Base-by-base conservation (phyloP, 352 stramenopile species). In the Globisporangium barbulae region DNA sequence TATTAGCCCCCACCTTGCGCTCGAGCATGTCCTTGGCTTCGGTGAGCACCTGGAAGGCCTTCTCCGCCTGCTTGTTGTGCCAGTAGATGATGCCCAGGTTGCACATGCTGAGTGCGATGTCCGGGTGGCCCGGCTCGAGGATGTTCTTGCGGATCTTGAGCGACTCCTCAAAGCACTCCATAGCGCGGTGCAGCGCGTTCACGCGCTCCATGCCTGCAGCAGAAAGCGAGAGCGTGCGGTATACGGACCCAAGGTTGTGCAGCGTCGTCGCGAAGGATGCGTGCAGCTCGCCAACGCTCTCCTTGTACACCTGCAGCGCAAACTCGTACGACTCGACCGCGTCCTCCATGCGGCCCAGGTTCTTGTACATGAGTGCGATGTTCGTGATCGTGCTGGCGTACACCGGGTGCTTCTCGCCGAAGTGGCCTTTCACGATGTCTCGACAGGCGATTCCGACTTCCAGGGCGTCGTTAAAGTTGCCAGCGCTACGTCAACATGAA, bases 351-450 rank as follows among this genome's bases (percentile, higher is more conserved):
- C 89, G 76, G 9, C 84, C 85, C 66, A 90, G 41, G 66, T 89
- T 93, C 75, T 94, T 94, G 73, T 94, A 88, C 84, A 94, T 93
- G 54, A 94, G 81, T 25, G 86, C 86, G 47, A 94, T 91, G 67
- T 94, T 93, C 60, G 84, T 92, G 57, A 94, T 81, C 44, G 86
- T 93, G 58, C 86, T 93, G 10, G 86, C 86, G 45, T 88, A 94
- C 25, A 94, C 86, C 0, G 86, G 83, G 53, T 94, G 86, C 35
- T 73, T 75, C 64, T 91, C 79, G 50, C 86, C 86, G 54, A 94
- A 92, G 63, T 94, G 86, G 44, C 68, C 56, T 65, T 88, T 75
- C 41, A 92, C 83, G 52, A 81, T 47, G 53, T 94, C 85, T 53
- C 85, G 83, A 47, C 85, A 94, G 62, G 88, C 54, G 41, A 90